A percentile compares a stretch with the other conserved stretches of the same genome.
Conservation (phyloP, 1,284 basidiomycete genomes). For the Melampsora allii-populina region DNA sequence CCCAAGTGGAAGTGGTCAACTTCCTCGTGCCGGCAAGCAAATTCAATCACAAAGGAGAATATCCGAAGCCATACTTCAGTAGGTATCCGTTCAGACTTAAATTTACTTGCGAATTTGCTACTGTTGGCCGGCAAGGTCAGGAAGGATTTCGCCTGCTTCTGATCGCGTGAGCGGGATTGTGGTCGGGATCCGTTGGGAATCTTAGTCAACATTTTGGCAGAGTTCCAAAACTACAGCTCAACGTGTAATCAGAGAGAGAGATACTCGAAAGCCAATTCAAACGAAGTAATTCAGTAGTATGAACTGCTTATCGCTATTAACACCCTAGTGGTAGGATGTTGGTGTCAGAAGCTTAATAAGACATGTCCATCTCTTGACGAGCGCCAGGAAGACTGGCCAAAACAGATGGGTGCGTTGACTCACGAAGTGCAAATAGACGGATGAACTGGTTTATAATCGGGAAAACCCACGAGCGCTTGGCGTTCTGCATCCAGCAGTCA, state of each 20-base stretch:
- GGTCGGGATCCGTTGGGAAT: not conserved
- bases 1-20: not conserved
- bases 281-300: no score
- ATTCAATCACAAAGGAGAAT: constrained; percentile 1
- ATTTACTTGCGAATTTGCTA: not conserved
- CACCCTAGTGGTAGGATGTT: not conserved
- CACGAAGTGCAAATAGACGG: no score
- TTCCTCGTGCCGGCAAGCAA: not conserved
- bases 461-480: no score
- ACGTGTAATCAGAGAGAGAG: not conserved
- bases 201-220: not conserved
- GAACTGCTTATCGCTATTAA: not conserved
- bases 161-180: not conserved
- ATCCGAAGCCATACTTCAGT: constrained; percentile 6
- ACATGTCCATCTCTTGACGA: no score
- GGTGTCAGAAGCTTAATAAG: not conserved
- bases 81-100: not conserved
- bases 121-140: not conserved
- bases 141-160: not conserved
- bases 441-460: no score
- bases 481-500: no score
- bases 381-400: no score
- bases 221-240: not conserved
- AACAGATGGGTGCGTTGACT: no score
- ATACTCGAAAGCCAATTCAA: not conserved